Evolutionary conservation across 257 asterid species (phyloP), one percentile per base, ranked within the genome.

Genomic region (Solanum chiquidenum): DNA sequence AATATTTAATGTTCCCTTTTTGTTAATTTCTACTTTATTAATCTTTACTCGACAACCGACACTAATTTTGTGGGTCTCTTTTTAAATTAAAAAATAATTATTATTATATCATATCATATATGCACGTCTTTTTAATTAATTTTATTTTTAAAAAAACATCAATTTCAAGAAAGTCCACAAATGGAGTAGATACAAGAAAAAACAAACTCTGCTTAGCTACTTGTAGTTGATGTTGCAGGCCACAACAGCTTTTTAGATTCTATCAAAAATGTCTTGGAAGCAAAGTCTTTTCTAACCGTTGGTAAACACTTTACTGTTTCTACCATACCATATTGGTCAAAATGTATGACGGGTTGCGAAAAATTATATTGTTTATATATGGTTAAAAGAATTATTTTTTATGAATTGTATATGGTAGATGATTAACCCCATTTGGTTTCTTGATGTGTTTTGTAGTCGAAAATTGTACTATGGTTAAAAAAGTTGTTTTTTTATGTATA

Each of bases 251-350:
- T 74, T 34, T 44, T 84, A 84, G 87, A 85, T 35, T 76, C 83
- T 87, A 40, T 73, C 69, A 13, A 27, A 86, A 86, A 87, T 93
- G 89, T 87, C 98, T 95, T 94, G 84, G 88, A 94, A 94, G 97
- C 96, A 83, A 94, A 93, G 97, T 87, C 92, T 93, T 92, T 89
- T 1, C 86, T 88, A 90, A 90, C 95, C 91, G 94, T 91, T 93
- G 93, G 93, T 68, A 71, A 49, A 71, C 80, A 88, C 23, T 83
- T 88, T 90, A 89, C 84, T 87, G 84, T 87, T 55, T 83, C 85
- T 42, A 86, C 86, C 83, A 71, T 68, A 86, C 33, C 27, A 60
- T n/a, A 64, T n/a, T 64, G 33, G 8, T 58, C 25, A 58, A 58
- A 20, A 21, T 7, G 68, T 58, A 58, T 2, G 2, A 58, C 0